Conservation (phyloP, 2,329 filamentous ascomycete species). For the Chaetoscypha palmicola region DNA sequence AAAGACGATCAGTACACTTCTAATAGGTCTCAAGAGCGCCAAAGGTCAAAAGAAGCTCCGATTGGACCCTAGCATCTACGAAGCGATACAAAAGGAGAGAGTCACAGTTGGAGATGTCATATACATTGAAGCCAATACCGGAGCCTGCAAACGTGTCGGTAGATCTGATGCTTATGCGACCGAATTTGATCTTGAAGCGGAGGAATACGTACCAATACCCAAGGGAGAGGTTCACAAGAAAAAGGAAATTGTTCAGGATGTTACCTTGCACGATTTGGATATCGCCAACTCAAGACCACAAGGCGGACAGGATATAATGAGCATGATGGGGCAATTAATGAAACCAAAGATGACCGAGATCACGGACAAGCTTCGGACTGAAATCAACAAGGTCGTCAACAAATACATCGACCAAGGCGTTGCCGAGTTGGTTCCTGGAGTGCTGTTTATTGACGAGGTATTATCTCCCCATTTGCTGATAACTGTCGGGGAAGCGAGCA, state of each 20-base stretch:
- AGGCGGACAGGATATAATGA: slow-evolving; percentile 98
- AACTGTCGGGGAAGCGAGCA: too few species aligned
- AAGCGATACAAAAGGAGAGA: slow-evolving; percentile 97
- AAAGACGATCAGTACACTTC: slow-evolving; percentile 90
- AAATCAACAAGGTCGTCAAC: slow-evolving; percentile 99
- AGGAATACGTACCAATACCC: slow-evolving; percentile 97
- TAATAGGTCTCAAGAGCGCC: slow-evolving; percentile 91
- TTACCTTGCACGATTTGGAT: slow-evolving; percentile 93
- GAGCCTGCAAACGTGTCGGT: slow-evolving; percentile 93
- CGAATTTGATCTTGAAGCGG: slow-evolving; percentile 96
- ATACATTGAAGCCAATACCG: slow-evolving; percentile 98
- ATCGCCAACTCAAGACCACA: slow-evolving; percentile 92
- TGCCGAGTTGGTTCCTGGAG: slow-evolving; percentile 93
- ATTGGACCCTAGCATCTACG: slow-evolving; percentile 96
- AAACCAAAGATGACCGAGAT: slow-evolving; percentile 99
- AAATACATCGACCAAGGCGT: slow-evolving; percentile 98
- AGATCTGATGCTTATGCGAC: slow-evolving; percentile 95
- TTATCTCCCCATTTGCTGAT: too few species aligned
- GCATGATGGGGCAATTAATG: slow-evolving; percentile 99
- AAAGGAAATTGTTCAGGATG: slow-evolving; percentile 99
- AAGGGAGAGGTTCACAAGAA: slow-evolving; percentile 99
- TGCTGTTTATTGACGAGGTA: slow-evolving; percentile 98
- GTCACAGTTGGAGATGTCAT: slow-evolving; percentile 95
- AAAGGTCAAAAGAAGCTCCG: slow-evolving; percentile 97
- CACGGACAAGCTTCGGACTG: slow-evolving; percentile 87